Evolutionary conservation across 2,329 filamentous ascomycete species (phyloP).

Genomic region (Onygena corvina): DNA sequence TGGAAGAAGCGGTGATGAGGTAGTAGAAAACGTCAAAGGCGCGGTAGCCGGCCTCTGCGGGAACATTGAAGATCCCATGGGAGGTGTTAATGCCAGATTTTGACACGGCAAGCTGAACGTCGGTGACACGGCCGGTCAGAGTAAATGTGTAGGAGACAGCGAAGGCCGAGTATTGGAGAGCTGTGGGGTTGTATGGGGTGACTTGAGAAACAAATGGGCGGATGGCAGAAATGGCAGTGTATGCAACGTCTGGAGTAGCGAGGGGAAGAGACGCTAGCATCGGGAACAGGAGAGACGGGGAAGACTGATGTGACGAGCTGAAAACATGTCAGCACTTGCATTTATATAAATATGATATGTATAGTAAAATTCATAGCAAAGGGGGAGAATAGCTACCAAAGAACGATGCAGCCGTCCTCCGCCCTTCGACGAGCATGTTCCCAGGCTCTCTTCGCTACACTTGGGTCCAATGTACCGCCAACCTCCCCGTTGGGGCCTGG

Average conservation of each 20-base stretch:
- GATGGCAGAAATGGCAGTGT: constrained; percentile 67
- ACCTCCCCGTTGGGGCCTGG: constrained; percentile 54
- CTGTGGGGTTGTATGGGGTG: constrained; percentile 79
- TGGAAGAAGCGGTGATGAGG: constrained; percentile 80
- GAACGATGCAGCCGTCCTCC: constrained; percentile 84
- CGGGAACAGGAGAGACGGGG: constrained; percentile 69
- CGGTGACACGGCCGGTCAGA: constrained; percentile 64
- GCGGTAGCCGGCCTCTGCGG: constrained; percentile 66
- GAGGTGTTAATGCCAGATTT: constrained; percentile 77
- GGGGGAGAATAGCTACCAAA: constrained; percentile 52
- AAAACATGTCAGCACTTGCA: constrained; percentile 19
- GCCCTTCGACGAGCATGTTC: constrained; percentile 90
- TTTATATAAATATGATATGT: not conserved
- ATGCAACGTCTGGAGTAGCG: constrained; percentile 60
- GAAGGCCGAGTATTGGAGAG: constrained; percentile 66
- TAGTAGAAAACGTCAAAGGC: constrained; percentile 99
- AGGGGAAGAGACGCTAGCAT: constrained; percentile 74
- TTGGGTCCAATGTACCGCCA: constrained; percentile 68
- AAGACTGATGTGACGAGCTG: constrained; percentile 78
- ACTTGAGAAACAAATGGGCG: constrained; percentile 78
- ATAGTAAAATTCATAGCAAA: not conserved
- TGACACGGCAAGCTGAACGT: constrained; percentile 64
- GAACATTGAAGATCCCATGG: constrained; percentile 68
- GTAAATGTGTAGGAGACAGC: constrained; percentile 72
- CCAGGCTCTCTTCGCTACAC: constrained; percentile 74